Conservation (phyloP, 345 rosid genomes). For the Aegle marmelos region DNA sequence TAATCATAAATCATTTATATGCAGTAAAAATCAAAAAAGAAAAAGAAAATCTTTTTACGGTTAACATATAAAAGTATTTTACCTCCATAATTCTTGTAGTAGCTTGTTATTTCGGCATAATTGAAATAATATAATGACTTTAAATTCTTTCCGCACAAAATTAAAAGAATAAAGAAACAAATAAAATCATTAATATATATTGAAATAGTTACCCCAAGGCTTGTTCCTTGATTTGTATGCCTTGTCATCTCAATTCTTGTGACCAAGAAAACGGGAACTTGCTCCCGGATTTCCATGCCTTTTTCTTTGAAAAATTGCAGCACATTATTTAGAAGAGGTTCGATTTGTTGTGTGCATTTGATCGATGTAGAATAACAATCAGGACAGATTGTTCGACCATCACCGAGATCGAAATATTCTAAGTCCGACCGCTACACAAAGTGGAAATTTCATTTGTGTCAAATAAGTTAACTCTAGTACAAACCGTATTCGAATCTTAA, state of each 20-base stretch:
- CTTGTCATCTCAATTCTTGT: not conserved
- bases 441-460: too few relatives aligned
- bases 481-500: too few relatives aligned
- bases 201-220: not conserved
- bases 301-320: not conserved
- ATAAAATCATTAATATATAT: not conserved
- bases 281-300: not conserved
- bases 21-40: too few relatives aligned
- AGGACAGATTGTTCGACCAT: not conserved
- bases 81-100: too few relatives aligned
- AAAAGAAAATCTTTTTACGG: too few relatives aligned
- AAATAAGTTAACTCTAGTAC: too few relatives aligned
- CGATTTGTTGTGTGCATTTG: not conserved
- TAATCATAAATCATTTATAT: too few relatives aligned
- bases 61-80: too few relatives aligned
- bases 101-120: too few relatives aligned
- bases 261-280: not conserved
- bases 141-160: too few relatives aligned
- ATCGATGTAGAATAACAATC: constrained; percentile 3
- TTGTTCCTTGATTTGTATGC: not conserved
- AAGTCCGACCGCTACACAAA: not conserved
- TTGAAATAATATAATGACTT: too few relatives aligned
- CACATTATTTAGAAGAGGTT: not conserved
- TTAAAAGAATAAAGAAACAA: too few relatives aligned
- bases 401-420: not conserved